Base-by-base conservation (phyloP, 371 early-diverging fungal genomes). In the Mucor indicus region DNA sequence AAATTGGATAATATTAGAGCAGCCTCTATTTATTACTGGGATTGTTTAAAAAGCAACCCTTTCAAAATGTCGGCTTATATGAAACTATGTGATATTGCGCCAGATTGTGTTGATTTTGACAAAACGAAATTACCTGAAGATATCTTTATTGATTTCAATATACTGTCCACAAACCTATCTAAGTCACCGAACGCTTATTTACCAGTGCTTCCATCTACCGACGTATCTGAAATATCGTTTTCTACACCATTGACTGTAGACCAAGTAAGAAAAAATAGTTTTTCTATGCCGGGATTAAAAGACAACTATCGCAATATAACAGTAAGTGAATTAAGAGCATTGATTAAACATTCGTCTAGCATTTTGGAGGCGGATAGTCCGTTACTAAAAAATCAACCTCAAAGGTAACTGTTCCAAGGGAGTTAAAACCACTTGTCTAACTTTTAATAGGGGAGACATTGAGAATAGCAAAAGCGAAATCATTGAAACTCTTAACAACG, bases 31-130 rank as follows among this genome's bases (percentile, higher is more conserved):
- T 50, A 57, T 10, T 54, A 64, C 10, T 48, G 44, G 39, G 29
- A 45, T 23, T 60, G 60, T 25, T 46, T 74, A 11, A 21, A 43
- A 19, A 22, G 37, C 8, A 64, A 67, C 36, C 69, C 67, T 15
- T 70, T 54, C 38, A 70, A 74, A 38, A 16, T 74, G 27, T 58
- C 71, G 3, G 66, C 71, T 4, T 66, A 55, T 38, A 55, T 44
- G 10, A 58, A 61, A 15, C 33, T 74, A 25, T 70, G 71, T 38
- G 75, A 74, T 25, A 60, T 74, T 50, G 68, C 69, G 6, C 64
- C 71, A 2, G 71, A 74, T 27, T 38, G 8, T 2, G 25, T 44
- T 12, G 52, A 54, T 42, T 49, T 67, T 15, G 36, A 48, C 2
- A 16, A 39, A 5, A 53, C 42, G 5, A 50, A 41, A 21, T 29